A percentile compares a stretch with the other conserved stretches of the same genome.
Conservation (phyloP, 2,329 filamentous ascomycete species). For the Ophiostoma angusticollis region DNA sequence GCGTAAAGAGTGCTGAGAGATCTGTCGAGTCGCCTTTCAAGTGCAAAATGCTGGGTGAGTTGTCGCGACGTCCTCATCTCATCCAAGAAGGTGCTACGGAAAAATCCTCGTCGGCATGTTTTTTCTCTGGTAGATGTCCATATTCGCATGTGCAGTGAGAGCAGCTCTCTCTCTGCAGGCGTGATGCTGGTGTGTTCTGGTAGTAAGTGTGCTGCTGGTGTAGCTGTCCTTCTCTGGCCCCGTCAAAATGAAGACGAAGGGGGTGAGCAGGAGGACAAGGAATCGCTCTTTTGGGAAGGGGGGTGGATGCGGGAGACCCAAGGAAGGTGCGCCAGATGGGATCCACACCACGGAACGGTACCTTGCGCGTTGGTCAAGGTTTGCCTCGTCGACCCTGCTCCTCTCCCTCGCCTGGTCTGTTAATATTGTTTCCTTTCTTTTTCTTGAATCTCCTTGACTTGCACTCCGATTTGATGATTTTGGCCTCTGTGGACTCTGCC, state of each 20-base stretch:
- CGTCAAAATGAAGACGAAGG: constrained; percentile 4
- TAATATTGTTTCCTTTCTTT: neutral
- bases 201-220: neutral
- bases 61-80: neutral
- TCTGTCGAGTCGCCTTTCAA: constrained; percentile 12
- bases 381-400: constrained; percentile 4
- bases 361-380: constrained; percentile 13
- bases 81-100: too few relatives aligned
- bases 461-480: neutral
- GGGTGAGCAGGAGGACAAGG: constrained; percentile 5
- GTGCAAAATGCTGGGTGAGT: constrained; percentile 17
- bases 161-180: too few relatives aligned
- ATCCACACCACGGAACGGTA: constrained; percentile 17
- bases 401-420: neutral
- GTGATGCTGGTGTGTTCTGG: neutral
- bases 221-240: constrained; percentile 1
- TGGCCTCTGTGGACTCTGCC: too few relatives aligned
- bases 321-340: constrained; percentile 11
- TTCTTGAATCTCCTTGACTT: neutral
- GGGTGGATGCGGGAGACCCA: constrained; percentile 7
- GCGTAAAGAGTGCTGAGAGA: constrained; percentile 14
- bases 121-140: too few relatives aligned
- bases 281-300: constrained; percentile 2
- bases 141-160: too few relatives aligned
- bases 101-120: too few relatives aligned